These are phyloP conservation scores for Phycomyces nitens DNA, from an alignment of 192 early-diverging fungal species.

Conservation along the genomic window DNA sequence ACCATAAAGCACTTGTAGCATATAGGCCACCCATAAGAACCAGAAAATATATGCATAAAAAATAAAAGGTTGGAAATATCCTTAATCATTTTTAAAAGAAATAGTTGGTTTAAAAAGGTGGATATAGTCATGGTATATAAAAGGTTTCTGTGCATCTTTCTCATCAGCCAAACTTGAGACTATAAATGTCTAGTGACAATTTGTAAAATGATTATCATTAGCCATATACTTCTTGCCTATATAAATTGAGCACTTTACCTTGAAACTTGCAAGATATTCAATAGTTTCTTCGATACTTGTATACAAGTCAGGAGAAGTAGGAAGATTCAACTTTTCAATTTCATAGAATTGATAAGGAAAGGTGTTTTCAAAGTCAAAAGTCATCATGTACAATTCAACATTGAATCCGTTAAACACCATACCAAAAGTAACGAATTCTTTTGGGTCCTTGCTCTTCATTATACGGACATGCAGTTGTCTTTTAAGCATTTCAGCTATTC, in stretches of 20 bases:
- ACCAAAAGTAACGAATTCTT: constrained; percentile 13
- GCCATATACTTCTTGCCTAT: constrained; percentile 6
- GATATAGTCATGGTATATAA: background rate
- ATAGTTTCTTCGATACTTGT: constrained; percentile 6
- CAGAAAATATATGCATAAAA: no score
- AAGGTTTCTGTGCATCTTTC: background rate
- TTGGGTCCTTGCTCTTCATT: constrained; percentile 7
- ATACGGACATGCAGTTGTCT: constrained; percentile 10
- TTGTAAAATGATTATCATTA: constrained; percentile 6
- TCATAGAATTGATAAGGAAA: constrained; percentile 6
- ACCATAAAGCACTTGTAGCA: no score
- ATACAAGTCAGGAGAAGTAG: background rate
- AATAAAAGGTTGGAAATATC: no score
- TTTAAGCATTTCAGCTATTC: constrained; percentile 9
- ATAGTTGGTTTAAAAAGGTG: constrained; percentile 2
- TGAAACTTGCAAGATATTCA: constrained; percentile 9
- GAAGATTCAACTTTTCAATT: constrained; percentile 8
- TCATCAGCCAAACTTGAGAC: constrained; percentile 1
- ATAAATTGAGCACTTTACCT: constrained; percentile 11
- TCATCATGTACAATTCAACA: constrained; percentile 10
- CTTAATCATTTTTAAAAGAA: no score
- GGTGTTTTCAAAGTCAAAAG: background rate
- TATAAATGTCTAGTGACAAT: background rate
- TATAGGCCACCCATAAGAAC: no score
- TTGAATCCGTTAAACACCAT: constrained; percentile 1